Conservation (phyloP, 176 grass and related monocot genomes). For the Musa acuminata region DNA sequence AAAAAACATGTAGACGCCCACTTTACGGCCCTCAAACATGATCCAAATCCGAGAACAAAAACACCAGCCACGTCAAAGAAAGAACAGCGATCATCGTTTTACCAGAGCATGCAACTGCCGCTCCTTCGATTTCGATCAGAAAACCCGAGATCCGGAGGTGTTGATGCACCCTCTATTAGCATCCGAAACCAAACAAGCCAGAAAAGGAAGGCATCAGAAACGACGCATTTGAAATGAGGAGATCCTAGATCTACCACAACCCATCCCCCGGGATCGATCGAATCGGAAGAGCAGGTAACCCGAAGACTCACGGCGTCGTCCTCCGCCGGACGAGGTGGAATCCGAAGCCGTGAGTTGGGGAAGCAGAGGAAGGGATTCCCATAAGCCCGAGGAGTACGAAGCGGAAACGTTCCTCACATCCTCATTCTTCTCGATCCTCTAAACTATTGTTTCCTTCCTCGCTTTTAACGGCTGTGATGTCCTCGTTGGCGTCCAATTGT, state of each 20-base stretch:
- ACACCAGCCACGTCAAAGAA: too few species aligned
- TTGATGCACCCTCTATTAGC: neutral
- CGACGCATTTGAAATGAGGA: neutral
- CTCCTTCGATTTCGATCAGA: too few species aligned
- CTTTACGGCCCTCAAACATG: too few species aligned
- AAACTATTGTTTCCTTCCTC: neutral
- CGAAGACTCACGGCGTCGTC: neutral
- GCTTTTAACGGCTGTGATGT: slow-evolving; percentile 1
- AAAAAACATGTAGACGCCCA: too few species aligned
- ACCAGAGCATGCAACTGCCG: neutral
- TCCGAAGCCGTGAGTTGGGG: neutral
- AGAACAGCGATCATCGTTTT: too few species aligned
- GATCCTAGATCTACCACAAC: neutral
- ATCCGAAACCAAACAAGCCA: neutral
- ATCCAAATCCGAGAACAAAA: too few species aligned
- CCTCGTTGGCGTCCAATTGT: neutral
- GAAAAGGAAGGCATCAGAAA: neutral
- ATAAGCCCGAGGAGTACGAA: too few species aligned
- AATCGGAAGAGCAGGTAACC: neutral
- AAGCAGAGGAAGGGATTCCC: too few species aligned
- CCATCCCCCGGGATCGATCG: neutral
- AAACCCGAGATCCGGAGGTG: neutral
- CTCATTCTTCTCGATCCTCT: neutral
- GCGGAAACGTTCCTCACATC: neutral
- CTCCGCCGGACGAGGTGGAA: neutral